Evolutionary conservation across 495 filamentous ascomycete genomes (phyloP), one percentile per base, ranked within the genome.

Genomic region (Aspergillus baeticus): DNA sequence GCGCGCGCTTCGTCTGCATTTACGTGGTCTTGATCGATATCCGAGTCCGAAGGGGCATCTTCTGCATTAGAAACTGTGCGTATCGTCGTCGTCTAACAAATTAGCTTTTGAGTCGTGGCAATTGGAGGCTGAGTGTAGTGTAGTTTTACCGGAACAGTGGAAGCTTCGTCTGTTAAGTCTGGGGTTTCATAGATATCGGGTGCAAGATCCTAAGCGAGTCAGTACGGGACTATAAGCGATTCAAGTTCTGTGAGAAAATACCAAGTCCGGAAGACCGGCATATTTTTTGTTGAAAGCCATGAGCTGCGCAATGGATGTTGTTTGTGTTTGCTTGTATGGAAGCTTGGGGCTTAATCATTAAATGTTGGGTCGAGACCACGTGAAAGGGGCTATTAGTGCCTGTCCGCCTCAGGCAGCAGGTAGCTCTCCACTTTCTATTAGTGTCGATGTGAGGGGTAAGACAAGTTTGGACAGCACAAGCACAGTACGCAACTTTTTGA

Each of bases 141-240:
- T 50, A 47, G 26, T 34, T 55, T 55, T 65, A 95, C 90, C 29
- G 83, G 90, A 54, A 90, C 68, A 35, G 92, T 97, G 23, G 91
- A 96, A 48, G 80, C 86, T 67, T 94, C 92, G 63, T 96, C 90
- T 21, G 84, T 90, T 60, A 96, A 76, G 55, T 94, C 91, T 63
- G 92, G 92, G 43, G 92, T 96, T 74, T 96, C 92, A 75, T 97
- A 97, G 63, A 95, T 88, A 66, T 96, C 92, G 69, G 92, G 92
- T 21, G 91, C 90, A 21, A 84, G 86, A 67, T 97, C 92, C 91
- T 94, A 57, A 17, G 8, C 7, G 26, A 15, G 44, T 22, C 3
- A 49, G 34, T 31, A 20, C 20, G 13, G 33, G 2, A 38, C 11
- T 4, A 17, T 26, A 23, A 21, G 20, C 20, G 49, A 6, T 31